These are phyloP conservation scores for Paulownia fortunei DNA, from an alignment of 257 asterid genomes.

Conservation along the genomic window DNA sequence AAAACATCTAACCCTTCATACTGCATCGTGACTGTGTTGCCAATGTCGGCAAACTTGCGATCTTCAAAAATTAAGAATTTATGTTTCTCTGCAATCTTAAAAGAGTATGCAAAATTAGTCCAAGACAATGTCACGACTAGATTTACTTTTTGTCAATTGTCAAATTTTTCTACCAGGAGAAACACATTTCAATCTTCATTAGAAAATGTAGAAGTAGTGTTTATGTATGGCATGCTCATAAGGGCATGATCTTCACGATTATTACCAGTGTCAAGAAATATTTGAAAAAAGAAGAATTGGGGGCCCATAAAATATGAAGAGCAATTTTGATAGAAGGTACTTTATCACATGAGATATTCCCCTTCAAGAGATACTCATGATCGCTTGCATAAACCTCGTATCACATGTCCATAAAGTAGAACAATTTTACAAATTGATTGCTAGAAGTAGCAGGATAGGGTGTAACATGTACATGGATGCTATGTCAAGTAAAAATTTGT, in stretches of 20 bases:
- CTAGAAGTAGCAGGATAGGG: background rate
- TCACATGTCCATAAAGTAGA: background rate
- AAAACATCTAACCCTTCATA: slow-evolving; percentile 74
- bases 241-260: background rate
- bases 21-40: slow-evolving; percentile 94
- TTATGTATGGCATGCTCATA: background rate
- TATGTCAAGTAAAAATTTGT: background rate
- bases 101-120: slow-evolving; percentile 12
- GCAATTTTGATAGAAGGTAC: background rate
- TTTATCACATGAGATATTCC: background rate
- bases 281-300: background rate
- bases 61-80: slow-evolving; percentile 90
- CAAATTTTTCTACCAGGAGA: background rate
- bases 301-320: background rate
- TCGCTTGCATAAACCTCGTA: background rate
- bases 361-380: background rate
- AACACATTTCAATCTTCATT: background rate
- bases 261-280: background rate
- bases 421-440: background rate
- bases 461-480: background rate
- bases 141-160: background rate
- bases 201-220: background rate
- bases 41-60: slow-evolving; percentile 96
- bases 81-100: slow-evolving; percentile 87
- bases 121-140: background rate